Evolutionary conservation across 805 yeast genomes (phyloP).

Genomic region (Starmera amethionina): DNA sequence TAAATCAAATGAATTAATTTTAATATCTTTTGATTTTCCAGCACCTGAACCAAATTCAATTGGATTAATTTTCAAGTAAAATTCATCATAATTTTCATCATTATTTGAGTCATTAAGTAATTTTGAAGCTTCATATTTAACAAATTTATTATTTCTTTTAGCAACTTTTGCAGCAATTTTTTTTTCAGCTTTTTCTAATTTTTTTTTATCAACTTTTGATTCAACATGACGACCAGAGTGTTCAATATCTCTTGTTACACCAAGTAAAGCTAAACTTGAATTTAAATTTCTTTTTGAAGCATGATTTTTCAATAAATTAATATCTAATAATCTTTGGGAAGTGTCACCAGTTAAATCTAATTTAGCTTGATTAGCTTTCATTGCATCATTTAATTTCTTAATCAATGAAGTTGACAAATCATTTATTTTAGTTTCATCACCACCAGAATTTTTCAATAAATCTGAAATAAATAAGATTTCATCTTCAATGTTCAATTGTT

Average conservation of each 20-base stretch:
- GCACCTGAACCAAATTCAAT: constrained; percentile 80
- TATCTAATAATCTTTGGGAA: constrained; percentile 75
- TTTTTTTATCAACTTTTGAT: constrained; percentile 91
- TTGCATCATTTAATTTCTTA: constrained; percentile 41
- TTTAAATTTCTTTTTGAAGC: constrained; percentile 59
- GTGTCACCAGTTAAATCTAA: constrained; percentile 77
- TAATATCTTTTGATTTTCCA: constrained; percentile 97
- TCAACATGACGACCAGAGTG: constrained; percentile 89
- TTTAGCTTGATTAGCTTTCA: constrained; percentile 60
- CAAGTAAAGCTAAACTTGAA: constrained; percentile 65
- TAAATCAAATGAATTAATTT: constrained; percentile 84
- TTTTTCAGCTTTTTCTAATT: constrained; percentile 93
- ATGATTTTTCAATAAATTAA: constrained; percentile 59
- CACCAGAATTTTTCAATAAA: constrained; percentile 78
- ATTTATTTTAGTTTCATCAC: constrained; percentile 44
- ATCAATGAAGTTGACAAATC: constrained; percentile 35
- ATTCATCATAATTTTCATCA: constrained; percentile 81
- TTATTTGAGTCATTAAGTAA: constrained; percentile 50
- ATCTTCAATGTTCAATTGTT: constrained; percentile 50
- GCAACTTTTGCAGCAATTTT: constrained; percentile 97
- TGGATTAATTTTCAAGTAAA: constrained; percentile 92
- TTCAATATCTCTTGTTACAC: constrained; percentile 77
- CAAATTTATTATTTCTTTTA: constrained; percentile 71
- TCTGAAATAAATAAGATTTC: constrained; percentile 64
- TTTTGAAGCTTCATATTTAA: constrained; percentile 89